Conservation (phyloP, 108 stramenopile species). For the Cyclotella distinguenda region DNA sequence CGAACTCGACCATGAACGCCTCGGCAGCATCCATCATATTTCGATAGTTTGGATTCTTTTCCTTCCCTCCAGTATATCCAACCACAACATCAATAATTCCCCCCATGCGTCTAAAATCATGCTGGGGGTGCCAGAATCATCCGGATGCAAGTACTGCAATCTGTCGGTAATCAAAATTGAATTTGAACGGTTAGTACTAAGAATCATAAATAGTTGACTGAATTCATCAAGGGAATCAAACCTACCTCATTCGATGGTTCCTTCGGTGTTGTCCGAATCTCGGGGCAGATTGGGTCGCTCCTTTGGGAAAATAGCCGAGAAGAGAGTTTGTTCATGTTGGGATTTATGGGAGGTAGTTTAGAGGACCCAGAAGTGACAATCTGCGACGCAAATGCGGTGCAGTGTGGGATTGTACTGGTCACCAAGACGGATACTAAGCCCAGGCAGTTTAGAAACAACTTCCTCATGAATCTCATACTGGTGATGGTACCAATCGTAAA, state of each 20-base stretch:
- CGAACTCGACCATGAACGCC: conserved; percentile 67
- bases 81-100: conserved; percentile 62
- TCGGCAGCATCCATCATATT: conserved; percentile 74
- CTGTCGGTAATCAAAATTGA: not conserved
- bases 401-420: not conserved
- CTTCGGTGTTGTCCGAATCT: conserved; percentile 32
- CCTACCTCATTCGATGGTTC: conserved; percentile 57
- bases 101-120: conserved; percentile 46
- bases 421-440: not conserved
- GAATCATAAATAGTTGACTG: not conserved
- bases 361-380: not conserved
- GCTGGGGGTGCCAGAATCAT: conserved; percentile 84
- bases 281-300: conserved; percentile 25
- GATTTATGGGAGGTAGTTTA: not conserved
- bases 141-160: conserved; percentile 48
- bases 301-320: conserved; percentile 1
- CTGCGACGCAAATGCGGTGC: not conserved
- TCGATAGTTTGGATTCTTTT: conserved; percentile 64
- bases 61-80: conserved; percentile 67
- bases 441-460: conserved; percentile 6
- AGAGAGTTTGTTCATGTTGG: not conserved
- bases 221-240: conserved; percentile 2
- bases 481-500: no score
- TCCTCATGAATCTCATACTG: not conserved
- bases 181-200: not conserved